Conservation (phyloP, 179 eudicot species). For the Corrigiola litoralis region DNA sequence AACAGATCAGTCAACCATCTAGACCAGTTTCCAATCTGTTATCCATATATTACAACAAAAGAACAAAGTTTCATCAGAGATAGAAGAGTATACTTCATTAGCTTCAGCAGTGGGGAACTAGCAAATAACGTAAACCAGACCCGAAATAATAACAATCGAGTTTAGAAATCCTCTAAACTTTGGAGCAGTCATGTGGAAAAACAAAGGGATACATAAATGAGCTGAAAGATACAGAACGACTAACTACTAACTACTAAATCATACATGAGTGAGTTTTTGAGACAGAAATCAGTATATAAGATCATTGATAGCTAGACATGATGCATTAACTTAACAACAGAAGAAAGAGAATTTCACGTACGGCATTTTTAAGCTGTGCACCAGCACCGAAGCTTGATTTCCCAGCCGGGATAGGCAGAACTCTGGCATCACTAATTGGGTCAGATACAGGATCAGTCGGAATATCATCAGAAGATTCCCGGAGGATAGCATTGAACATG, state of each 20-base stretch:
- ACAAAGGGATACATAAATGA: too few species aligned
- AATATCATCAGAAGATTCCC: slow-evolving; percentile 81
- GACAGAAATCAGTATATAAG: neutral
- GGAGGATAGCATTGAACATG: slow-evolving; percentile 92
- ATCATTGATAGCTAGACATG: neutral
- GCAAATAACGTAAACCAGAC: neutral
- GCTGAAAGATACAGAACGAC: too few species aligned
- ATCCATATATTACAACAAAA: neutral
- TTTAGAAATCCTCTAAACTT: too few species aligned
- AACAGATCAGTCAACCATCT: slow-evolving; percentile 80
- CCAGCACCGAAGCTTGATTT: slow-evolving; percentile 93
- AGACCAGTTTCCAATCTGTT: slow-evolving; percentile 91
- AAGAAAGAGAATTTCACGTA: slow-evolving; percentile 33
- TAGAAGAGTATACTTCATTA: neutral
- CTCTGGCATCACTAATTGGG: slow-evolving; percentile 70
- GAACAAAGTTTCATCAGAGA: neutral
- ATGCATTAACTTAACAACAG: neutral
- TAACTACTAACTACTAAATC: neutral
- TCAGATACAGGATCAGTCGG: slow-evolving; percentile 97
- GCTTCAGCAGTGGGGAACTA: neutral
- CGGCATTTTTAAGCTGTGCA: slow-evolving; percentile 88
- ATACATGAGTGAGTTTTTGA: neutral
- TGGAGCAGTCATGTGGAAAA: too few species aligned
- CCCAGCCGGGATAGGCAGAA: slow-evolving; percentile 83
- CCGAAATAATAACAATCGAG: too few species aligned